phyloP scores from a whole-genome alignment of 2,329 filamentous ascomycete genomes.

The Arthrobotrys pseudoclavata region DNA sequence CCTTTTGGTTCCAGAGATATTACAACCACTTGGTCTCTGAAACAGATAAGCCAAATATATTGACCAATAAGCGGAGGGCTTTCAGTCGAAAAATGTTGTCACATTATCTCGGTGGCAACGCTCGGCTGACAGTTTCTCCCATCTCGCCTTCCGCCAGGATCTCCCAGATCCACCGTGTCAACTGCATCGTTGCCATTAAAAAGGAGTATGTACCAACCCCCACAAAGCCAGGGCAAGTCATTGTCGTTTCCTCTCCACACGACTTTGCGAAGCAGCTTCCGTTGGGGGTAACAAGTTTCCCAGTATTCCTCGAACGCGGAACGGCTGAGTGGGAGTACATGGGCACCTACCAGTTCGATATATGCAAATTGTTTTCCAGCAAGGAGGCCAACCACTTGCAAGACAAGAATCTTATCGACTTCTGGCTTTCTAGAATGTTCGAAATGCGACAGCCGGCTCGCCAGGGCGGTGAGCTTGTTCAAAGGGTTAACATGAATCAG shows the following conservation, averaged over 20 bases:
- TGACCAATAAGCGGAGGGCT: background rate
- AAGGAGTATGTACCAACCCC: conserved; percentile 14
- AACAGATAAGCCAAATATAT: conserved; percentile 6
- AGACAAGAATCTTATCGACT: conserved; percentile 20
- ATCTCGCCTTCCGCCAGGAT: conserved; percentile 10
- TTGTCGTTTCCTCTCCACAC: conserved; percentile 12
- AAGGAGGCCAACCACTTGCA: conserved; percentile 29
- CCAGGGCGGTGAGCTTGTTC: background rate
- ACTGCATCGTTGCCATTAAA: conserved; percentile 24
- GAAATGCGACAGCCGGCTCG: background rate
- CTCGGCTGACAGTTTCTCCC: conserved; percentile 10
- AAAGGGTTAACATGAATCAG: background rate
- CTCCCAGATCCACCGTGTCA: conserved; percentile 3
- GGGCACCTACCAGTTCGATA: conserved; percentile 43
- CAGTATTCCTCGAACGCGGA: conserved; percentile 39
- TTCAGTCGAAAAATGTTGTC: conserved; percentile 30
- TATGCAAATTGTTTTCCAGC: conserved; percentile 3
- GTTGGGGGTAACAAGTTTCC: conserved; percentile 14
- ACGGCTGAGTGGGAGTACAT: conserved; percentile 42
- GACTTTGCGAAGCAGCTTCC: conserved; percentile 21
- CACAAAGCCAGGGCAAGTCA: conserved; percentile 25
- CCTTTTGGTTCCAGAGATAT: conserved; percentile 47
- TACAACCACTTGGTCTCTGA: conserved; percentile 16
- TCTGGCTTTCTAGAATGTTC: conserved; percentile 41
- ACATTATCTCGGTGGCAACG: conserved; percentile 43